phyloP scores from a whole-genome alignment of 1,139 yeast genomes.

The Candida smagusa region DNA sequence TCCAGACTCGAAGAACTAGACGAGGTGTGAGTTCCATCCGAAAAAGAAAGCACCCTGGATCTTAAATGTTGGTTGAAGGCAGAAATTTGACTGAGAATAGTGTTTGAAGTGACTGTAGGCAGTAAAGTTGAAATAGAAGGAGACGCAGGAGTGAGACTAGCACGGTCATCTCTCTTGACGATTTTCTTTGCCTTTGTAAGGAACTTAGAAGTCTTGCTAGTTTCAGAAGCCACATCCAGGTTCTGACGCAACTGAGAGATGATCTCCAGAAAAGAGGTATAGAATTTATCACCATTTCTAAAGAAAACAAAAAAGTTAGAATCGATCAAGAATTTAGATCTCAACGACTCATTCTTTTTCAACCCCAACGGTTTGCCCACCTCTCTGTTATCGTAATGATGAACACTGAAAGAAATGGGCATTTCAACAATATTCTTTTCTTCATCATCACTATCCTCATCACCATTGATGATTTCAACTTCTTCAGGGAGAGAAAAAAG shows the following conservation, averaged over 20 bases:
- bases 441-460: constrained; percentile 12
- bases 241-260: constrained; percentile 12
- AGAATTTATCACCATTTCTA: constrained; percentile 28
- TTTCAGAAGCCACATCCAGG: constrained; percentile 2
- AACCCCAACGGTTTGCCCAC: not conserved
- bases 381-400: constrained; percentile 15
- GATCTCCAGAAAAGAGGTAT: constrained; percentile 20
- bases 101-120: constrained; percentile 2
- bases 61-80: constrained; percentile 6
- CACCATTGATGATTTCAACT: constrained; percentile 8
- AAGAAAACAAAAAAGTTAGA: constrained; percentile 71
- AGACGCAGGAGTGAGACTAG: constrained; percentile 1
- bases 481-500: constrained; percentile 10
- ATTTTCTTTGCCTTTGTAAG: constrained; percentile 12
- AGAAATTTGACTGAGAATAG: constrained; percentile 8
- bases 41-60: constrained; percentile 2
- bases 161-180: constrained; percentile 7
- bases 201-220: constrained; percentile 11
- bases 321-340: constrained; percentile 42
- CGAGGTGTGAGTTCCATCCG: constrained; percentile 11
- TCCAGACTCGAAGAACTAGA: constrained; percentile 2
- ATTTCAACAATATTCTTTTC: constrained; percentile 10
- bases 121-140: constrained; percentile 16
- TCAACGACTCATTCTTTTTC: constrained; percentile 18
- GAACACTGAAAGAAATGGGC: constrained; percentile 24